These are phyloP conservation scores for Acidiella bohemica DNA, from an alignment of 495 filamentous ascomycete species.

Conservation along the genomic window DNA sequence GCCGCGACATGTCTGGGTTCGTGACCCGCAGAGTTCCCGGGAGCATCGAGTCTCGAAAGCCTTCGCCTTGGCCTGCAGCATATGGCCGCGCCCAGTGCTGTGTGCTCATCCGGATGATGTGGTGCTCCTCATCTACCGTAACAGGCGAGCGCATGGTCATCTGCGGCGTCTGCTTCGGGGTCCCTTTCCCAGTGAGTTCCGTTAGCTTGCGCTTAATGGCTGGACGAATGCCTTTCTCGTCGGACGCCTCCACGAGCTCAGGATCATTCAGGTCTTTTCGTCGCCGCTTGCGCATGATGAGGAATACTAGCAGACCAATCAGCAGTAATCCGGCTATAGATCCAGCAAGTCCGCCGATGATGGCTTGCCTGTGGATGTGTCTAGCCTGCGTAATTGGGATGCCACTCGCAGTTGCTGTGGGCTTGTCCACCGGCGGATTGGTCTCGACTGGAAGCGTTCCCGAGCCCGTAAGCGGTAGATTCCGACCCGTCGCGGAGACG, in stretches of 20 bases:
- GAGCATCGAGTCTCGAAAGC: constrained; percentile 15
- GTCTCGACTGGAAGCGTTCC: not conserved
- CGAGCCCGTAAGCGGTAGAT: no score
- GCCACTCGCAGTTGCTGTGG: constrained; percentile 1
- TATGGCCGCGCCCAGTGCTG: constrained; percentile 16
- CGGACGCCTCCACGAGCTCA: not conserved
- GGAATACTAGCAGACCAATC: constrained; percentile 9
- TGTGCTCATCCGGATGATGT: constrained; percentile 15
- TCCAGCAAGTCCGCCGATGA: constrained; percentile 14
- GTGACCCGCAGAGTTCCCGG: constrained; percentile 9
- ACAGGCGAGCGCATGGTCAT: constrained; percentile 1
- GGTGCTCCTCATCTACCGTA: constrained; percentile 10
- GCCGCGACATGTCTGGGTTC: constrained; percentile 14
- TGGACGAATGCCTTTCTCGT: constrained; percentile 8
- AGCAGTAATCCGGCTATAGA: constrained; percentile 12
- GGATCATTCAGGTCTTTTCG: not conserved
- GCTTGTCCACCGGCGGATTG: not conserved
- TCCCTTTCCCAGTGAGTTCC: constrained; percentile 3
- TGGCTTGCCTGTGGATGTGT: constrained; percentile 7
- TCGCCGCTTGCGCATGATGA: constrained; percentile 12
- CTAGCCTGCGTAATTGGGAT: not conserved
- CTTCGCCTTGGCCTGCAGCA: constrained; percentile 9
- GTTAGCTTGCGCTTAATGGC: constrained; percentile 8
- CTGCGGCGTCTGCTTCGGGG: constrained; percentile 3
- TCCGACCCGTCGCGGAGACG: no score